A percentile compares a stretch with the other conserved stretches of the same genome.
Evolutionary conservation across 2,329 filamentous ascomycete genomes (phyloP).

Genomic region (Cercospora sp.): DNA sequence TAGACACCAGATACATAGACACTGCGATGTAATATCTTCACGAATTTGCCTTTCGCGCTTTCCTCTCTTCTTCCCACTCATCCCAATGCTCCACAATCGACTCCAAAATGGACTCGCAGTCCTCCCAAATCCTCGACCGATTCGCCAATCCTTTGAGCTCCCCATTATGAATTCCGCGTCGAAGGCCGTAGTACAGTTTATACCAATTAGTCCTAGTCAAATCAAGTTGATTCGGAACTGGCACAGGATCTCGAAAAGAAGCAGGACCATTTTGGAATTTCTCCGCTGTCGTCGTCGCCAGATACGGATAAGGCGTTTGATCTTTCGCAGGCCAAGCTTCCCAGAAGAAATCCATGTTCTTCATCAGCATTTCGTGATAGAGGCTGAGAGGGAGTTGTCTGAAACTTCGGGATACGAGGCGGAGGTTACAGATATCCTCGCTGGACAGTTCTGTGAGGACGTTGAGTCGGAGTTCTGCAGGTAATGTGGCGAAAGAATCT

Average conservation of each 20-base stretch:
- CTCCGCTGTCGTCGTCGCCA: background rate
- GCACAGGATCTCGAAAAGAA: background rate
- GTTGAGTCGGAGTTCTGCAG: conserved; percentile 9
- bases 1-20: background rate
- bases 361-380: conserved; percentile 17
- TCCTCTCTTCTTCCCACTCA: background rate
- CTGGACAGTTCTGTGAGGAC: conserved; percentile 8
- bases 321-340: conserved; percentile 16
- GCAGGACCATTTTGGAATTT: background rate
- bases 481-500: conserved; percentile 14
- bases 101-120: conserved; percentile 16
- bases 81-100: conserved; percentile 9
- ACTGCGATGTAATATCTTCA: background rate
- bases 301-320: background rate
- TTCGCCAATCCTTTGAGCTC: conserved; percentile 16
- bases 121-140: conserved; percentile 18
- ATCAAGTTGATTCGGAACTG: conserved; percentile 9
- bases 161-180: background rate
- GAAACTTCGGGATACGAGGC: conserved; percentile 20
- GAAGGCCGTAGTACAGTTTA: conserved; percentile 8
- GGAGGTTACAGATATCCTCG: conserved; percentile 12
- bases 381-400: conserved; percentile 20
- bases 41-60: background rate
- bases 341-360: conserved; percentile 27
- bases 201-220: conserved; percentile 15